A percentile compares a stretch with the other conserved stretches of the same genome.
These are phyloP conservation scores for Piloderma croceum DNA, from an alignment of 768 basidiomycete genomes.

Conservation along the genomic window DNA sequence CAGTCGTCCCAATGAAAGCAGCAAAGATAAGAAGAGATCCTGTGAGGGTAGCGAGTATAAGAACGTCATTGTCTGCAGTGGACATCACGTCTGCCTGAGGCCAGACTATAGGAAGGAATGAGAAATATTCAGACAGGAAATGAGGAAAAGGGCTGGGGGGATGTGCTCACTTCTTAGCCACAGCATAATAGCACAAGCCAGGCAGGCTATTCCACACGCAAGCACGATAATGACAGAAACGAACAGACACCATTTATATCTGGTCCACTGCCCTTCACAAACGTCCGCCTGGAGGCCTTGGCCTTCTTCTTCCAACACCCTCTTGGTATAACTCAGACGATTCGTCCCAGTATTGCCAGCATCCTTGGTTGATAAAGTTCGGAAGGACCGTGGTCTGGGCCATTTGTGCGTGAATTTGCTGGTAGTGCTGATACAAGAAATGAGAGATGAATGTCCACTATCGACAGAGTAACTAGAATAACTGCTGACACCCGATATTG, in stretches of 20 bases:
- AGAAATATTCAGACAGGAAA: not conserved
- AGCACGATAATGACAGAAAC: slow-evolving; percentile 52
- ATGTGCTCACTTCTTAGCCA: slow-evolving; percentile 50
- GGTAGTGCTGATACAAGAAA: slow-evolving; percentile 28
- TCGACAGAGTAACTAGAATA: slow-evolving; percentile 13
- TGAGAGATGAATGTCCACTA: slow-evolving; percentile 24
- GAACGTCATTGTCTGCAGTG: slow-evolving; percentile 52
- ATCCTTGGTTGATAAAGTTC: not conserved
- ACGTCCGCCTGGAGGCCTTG: slow-evolving; percentile 33
- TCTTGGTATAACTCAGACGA: slow-evolving; percentile 13
- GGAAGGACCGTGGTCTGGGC: slow-evolving; percentile 36
- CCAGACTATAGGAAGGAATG: slow-evolving; percentile 40
- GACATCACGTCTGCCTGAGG: slow-evolving; percentile 56
- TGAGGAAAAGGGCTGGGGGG: slow-evolving; percentile 2
- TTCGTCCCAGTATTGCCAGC: slow-evolving; percentile 1
- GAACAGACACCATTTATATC: slow-evolving; percentile 57
- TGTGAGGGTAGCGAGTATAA: slow-evolving; percentile 52
- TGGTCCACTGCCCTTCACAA: slow-evolving; percentile 50
- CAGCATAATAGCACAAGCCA: slow-evolving; percentile 49
- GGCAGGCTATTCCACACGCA: slow-evolving; percentile 44
- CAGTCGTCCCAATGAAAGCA: slow-evolving; percentile 53
- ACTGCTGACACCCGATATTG: not conserved
- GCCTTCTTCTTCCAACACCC: slow-evolving; percentile 31
- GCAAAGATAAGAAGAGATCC: slow-evolving; percentile 53
- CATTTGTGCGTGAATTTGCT: slow-evolving; percentile 49